Conservation (phyloP, 2,329 filamentous ascomycete genomes). For the Trichophyton benhamiae region DNA sequence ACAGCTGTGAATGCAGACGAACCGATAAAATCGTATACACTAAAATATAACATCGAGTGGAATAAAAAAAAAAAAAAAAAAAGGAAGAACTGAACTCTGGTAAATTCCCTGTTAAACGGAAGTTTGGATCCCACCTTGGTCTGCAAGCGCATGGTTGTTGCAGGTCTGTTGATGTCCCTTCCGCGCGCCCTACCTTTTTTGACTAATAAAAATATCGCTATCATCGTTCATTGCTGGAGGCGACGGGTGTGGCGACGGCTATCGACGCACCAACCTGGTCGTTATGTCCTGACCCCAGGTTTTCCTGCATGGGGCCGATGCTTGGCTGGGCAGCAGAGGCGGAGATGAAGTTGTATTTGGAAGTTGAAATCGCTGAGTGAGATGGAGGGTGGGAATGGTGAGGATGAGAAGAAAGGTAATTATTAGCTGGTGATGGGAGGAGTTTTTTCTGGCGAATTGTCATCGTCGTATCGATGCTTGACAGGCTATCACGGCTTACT, state of each 20-base stretch:
- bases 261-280: constrained; percentile 3
- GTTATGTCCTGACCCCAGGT: not conserved
- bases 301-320: constrained; percentile 3
- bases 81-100: constrained; percentile 1
- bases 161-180: not conserved
- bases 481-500: constrained; percentile 29
- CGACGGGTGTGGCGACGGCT: constrained; percentile 1
- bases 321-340: constrained; percentile 1
- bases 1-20: not conserved
- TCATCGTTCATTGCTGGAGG: not conserved
- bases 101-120: not conserved
- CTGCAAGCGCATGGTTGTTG: constrained; percentile 3
- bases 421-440: not conserved
- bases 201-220: constrained; percentile 1
- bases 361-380: constrained; percentile 2
- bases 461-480: constrained; percentile 6
- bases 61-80: not conserved
- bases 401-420: not conserved
- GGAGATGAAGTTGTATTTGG: constrained; percentile 5
- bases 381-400: constrained; percentile 1
- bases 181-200: not conserved
- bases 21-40: not conserved
- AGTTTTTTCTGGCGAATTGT: not conserved
- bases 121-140: constrained; percentile 2
- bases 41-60: not conserved